A percentile compares a stretch with the other conserved stretches of the same genome.
Evolutionary conservation across 495 filamentous ascomycete genomes (phyloP).

Genomic region (Neurospora sp.): DNA sequence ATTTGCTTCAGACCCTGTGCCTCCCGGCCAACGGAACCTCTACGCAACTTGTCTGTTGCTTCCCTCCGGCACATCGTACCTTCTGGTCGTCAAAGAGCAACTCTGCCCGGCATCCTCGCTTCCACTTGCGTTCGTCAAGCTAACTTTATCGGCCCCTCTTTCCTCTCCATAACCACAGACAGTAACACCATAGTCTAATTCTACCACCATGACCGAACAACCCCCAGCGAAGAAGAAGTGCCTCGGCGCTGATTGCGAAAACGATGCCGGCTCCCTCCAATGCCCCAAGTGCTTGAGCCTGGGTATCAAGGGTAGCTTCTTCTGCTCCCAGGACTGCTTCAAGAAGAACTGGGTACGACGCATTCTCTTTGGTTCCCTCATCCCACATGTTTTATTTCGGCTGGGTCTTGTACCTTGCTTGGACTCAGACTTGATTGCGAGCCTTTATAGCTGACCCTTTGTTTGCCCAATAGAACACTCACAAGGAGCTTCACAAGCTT

Average conservation of each 20-base stretch:
- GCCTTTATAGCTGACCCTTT: slow-evolving; percentile 3
- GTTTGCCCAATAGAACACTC: slow-evolving; percentile 48
- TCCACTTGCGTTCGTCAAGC: background rate
- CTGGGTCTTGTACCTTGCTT: background rate
- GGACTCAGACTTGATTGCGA: background rate
- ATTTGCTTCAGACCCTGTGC: background rate
- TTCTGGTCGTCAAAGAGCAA: background rate
- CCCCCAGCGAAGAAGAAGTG: slow-evolving; percentile 57
- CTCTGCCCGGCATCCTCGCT: background rate
- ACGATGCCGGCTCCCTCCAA: slow-evolving; percentile 74
- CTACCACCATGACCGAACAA: slow-evolving; percentile 34
- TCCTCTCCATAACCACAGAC: background rate
- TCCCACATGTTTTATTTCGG: background rate
- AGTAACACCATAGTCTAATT: background rate
- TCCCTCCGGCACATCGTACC: background rate
- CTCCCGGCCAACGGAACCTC: background rate
- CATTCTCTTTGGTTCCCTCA: background rate
- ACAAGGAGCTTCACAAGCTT: slow-evolving; percentile 79
- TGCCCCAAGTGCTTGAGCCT: slow-evolving; percentile 91
- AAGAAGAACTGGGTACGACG: slow-evolving; percentile 88
- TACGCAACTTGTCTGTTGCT: background rate
- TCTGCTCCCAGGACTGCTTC: slow-evolving; percentile 98
- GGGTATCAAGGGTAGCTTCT: slow-evolving; percentile 79
- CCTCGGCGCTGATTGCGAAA: slow-evolving; percentile 67
- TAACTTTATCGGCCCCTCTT: background rate